Base-by-base conservation (phyloP, 305 asterid species). In the Fraxinus xanthoxyloides region DNA sequence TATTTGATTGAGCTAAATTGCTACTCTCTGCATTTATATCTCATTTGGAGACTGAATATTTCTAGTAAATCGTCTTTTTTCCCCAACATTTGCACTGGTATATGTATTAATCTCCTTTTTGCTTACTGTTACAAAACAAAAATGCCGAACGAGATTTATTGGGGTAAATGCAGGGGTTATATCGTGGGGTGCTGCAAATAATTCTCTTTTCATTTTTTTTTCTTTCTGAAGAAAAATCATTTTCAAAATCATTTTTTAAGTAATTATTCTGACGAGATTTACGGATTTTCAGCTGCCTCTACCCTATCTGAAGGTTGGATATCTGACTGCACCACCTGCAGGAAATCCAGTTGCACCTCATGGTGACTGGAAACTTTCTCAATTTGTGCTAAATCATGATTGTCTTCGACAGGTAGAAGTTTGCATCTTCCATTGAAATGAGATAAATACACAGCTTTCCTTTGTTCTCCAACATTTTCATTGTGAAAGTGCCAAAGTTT, bases 311-410 rank as follows among this genome's bases (percentile, higher is more conserved):
- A 94, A 94, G 93, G 89, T 93, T 74, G 99, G 99, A 81, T 94
- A 93, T 87, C 85, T 96, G 69, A 91, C 97, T 7, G 97, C 98
- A 76, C 99, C 98, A 34, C 98, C 99, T 51, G 91, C 88, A 7
- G 99, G 98, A 85, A 91, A 86, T 86, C 92, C 94, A 56, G 84
- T 96, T 81, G 97, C 98, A 8, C 98, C 99, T 80, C 99, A 96
- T 86, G 86, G 92, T 88, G 98, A 96, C 82, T 96, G 99, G 99
- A 94, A 89, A 79, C 95, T 86, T 79, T 87, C 96, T 79, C 93
- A 92, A 70, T 94, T 96, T 89, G 94, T 91, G 84, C 90, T 96
- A 69, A 92, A 91, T 80, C 98, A 96, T 26, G 99, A 96, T 87
- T 97, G 92, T 28, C 96, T 96, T 84, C 98, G 88, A 84, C 97